Evolutionary conservation across 306 rosid species (phyloP).

Genomic region (Oemleria cerasiformis): DNA sequence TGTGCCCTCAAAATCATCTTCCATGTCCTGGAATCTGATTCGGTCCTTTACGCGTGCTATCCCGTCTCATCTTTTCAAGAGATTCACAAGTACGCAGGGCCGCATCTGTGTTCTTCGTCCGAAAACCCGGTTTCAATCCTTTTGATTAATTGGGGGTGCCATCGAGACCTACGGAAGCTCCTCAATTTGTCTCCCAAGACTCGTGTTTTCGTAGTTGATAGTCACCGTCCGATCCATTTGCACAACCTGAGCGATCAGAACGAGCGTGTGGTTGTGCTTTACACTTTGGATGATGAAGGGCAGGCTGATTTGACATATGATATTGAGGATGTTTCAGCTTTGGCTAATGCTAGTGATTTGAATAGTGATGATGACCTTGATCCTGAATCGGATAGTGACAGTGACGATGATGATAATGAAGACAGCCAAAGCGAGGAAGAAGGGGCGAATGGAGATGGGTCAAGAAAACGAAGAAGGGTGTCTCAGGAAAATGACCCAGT

Average conservation of each 20-base stretch:
- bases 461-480: slow-evolving; percentile 51
- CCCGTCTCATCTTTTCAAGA: slow-evolving; percentile 85
- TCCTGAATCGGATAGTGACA: slow-evolving; percentile 41
- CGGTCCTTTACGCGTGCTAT: slow-evolving; percentile 68
- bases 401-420: slow-evolving; percentile 42
- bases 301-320: slow-evolving; percentile 80
- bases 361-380: slow-evolving; percentile 48
- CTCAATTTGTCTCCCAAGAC: slow-evolving; percentile 50
- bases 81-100: slow-evolving; percentile 51
- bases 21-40: slow-evolving; percentile 79
- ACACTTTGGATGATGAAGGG: slow-evolving; percentile 68
- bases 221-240: slow-evolving; percentile 88
- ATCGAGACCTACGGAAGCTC: slow-evolving; percentile 50
- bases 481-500: slow-evolving; percentile 50
- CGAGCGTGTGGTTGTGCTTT: slow-evolving; percentile 69
- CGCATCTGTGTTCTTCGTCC: slow-evolving; percentile 37
- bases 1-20: slow-evolving; percentile 74
- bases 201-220: slow-evolving; percentile 71
- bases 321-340: slow-evolving; percentile 55
- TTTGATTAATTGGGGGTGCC: slow-evolving; percentile 88
- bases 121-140: slow-evolving; percentile 47
- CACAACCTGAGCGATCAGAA: slow-evolving; percentile 70
- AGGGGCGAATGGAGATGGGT: slow-evolving; percentile 30
- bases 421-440: slow-evolving; percentile 55
- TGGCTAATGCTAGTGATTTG: slow-evolving; percentile 66